Evolutionary conservation across 1,284 basidiomycete species (phyloP).

Genomic region (Pyrrhoderma noxium): DNA sequence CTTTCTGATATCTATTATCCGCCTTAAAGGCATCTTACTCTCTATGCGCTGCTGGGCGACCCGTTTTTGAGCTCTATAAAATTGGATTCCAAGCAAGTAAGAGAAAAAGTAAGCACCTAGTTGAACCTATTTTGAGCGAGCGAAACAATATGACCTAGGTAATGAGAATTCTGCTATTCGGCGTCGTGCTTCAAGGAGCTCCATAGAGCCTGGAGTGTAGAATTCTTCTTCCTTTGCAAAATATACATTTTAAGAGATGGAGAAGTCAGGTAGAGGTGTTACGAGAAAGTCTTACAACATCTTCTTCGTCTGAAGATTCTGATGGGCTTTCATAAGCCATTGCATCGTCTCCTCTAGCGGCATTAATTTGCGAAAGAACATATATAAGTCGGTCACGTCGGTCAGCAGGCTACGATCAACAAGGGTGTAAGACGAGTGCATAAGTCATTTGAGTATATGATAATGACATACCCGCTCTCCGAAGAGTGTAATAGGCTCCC

Average conservation of each 20-base stretch:
- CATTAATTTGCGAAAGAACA: conserved; percentile 83
- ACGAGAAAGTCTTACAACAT: conserved; percentile 52
- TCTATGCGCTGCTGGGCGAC: conserved; percentile 86
- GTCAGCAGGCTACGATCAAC: conserved; percentile 58
- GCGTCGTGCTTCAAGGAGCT: conserved; percentile 77
- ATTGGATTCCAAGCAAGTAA: conserved; percentile 24
- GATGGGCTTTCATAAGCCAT: conserved; percentile 67
- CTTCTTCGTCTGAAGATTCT: conserved; percentile 57
- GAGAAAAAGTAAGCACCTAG: conserved; percentile 72
- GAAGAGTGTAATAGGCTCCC: conserved; percentile 94
- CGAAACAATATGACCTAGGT: conserved; percentile 73
- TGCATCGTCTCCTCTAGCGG: conserved; percentile 67
- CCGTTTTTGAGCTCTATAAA: conserved; percentile 84
- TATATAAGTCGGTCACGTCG: conserved; percentile 91
- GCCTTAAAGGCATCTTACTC: conserved; percentile 81
- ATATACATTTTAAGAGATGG: conserved; percentile 1
- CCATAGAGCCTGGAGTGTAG: conserved; percentile 86
- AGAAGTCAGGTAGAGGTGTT: not conserved
- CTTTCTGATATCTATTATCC: conserved; percentile 86
- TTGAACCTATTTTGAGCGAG: conserved; percentile 44
- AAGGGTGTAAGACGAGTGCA: conserved; percentile 18
- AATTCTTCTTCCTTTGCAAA: conserved; percentile 79
- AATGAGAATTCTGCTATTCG: conserved; percentile 89
- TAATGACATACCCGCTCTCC: conserved; percentile 79
- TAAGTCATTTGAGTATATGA: not conserved